These are phyloP conservation scores for Talaromyces albobiverticillius DNA, from an alignment of 2,329 filamentous ascomycete genomes.

Conservation along the genomic window DNA sequence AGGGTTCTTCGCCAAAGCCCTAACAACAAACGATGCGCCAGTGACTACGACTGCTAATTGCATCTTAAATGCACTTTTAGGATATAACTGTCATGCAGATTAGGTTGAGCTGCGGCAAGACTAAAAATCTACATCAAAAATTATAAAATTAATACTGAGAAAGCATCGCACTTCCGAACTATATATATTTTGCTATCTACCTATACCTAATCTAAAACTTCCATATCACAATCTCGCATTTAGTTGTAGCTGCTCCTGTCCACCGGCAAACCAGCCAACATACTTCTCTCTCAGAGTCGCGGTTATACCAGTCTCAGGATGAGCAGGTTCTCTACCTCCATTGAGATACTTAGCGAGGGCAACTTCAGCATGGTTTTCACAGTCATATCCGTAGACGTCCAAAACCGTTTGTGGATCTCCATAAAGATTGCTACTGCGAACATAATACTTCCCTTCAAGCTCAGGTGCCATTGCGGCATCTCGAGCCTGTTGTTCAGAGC, in stretches of 20 bases:
- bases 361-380: conserved; percentile 34
- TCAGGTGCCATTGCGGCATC: conserved; percentile 37
- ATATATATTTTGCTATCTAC: no score
- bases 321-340: conserved; percentile 19
- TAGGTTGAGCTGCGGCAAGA: no score
- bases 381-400: conserved; percentile 42
- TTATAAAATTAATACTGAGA: no score
- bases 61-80: no score
- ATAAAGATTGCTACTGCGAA: conserved; percentile 41
- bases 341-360: conserved; percentile 27
- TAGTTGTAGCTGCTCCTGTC: conserved; percentile 10
- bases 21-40: no score
- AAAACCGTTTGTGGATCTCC: conserved; percentile 36
- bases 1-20: no score
- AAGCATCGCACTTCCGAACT: no score
- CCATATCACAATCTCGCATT: no score
- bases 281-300: conserved; percentile 28
- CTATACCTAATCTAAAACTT: no score
- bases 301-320: conserved; percentile 30
- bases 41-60: no score
- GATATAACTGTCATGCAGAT: no score
- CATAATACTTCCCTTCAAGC: conserved; percentile 31
- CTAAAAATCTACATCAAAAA: no score
- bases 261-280: conserved; percentile 35
- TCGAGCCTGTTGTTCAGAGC: conserved; percentile 30